phyloP scores from a whole-genome alignment of 192 early-diverging fungal species.

The Chytriomyces sp. region DNA sequence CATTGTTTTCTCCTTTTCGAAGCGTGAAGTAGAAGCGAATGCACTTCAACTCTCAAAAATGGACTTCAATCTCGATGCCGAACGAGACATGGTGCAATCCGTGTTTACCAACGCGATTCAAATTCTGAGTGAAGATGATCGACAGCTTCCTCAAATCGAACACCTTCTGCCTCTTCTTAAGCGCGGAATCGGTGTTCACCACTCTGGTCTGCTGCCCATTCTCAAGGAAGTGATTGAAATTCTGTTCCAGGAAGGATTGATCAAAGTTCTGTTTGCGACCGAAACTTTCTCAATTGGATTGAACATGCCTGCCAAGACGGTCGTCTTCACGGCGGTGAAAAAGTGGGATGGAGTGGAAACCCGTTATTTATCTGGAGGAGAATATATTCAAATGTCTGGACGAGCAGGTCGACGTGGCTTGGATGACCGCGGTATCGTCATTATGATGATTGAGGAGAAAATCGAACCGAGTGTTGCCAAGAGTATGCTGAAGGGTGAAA shows the following conservation, averaged over 20 bases:
- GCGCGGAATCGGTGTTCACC: slow-evolving; percentile 96
- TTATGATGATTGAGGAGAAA: slow-evolving; percentile 95
- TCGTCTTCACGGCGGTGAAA: slow-evolving; percentile 90
- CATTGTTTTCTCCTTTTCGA: slow-evolving; percentile 96
- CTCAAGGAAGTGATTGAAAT: slow-evolving; percentile 98
- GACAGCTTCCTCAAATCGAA: slow-evolving; percentile 87
- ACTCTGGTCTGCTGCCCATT: slow-evolving; percentile 93
- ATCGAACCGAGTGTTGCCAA: slow-evolving; percentile 92
- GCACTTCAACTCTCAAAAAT: slow-evolving; percentile 90
- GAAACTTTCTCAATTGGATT: slow-evolving; percentile 99
- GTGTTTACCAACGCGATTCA: slow-evolving; percentile 89
- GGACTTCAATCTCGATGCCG: slow-evolving; percentile 87
- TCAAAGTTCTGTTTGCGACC: slow-evolving; percentile 98
- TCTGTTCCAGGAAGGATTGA: slow-evolving; percentile 93
- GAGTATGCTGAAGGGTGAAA: slow-evolving; percentile 80
- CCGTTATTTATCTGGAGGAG: slow-evolving; percentile 83
- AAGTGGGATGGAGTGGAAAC: slow-evolving; percentile 92
- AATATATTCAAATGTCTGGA: slow-evolving; percentile 99
- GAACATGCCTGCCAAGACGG: slow-evolving; percentile 99
- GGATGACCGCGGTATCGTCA: slow-evolving; percentile 96
- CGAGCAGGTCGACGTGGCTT: slow-evolving; percentile 96
- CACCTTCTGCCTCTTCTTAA: slow-evolving; percentile 88
- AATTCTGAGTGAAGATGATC: slow-evolving; percentile 87
- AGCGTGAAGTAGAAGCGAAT: slow-evolving; percentile 89
- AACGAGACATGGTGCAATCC: slow-evolving; percentile 80